Evolutionary conservation across 371 early-diverging fungal species (phyloP).

Genomic region (Mucor saturninus): DNA sequence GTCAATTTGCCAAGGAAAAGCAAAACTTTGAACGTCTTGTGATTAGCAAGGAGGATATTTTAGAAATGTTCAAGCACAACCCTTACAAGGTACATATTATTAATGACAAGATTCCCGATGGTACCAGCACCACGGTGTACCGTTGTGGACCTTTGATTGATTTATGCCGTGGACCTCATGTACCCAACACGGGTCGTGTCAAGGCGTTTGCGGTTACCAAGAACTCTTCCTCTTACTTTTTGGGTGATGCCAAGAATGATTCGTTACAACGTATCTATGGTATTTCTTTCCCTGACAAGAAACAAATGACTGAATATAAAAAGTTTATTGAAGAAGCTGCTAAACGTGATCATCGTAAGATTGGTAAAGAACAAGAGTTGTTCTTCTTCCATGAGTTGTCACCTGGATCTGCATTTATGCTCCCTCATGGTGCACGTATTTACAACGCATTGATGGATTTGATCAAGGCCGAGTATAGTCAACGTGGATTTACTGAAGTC

Average conservation of each 20-base stretch:
- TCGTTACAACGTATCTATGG: constrained; percentile 99
- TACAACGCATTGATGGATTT: constrained; percentile 94
- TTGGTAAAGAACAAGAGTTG: constrained; percentile 95
- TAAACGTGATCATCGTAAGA: constrained; percentile 98
- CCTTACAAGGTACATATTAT: constrained; percentile 96
- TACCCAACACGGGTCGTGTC: constrained; percentile 94
- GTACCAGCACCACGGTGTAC: constrained; percentile 96
- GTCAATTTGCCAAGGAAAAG: constrained; percentile 93
- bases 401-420: constrained; percentile 97
- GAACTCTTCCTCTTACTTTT: constrained; percentile 98
- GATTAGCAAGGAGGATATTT: constrained; percentile 88
- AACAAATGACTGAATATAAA: constrained; percentile 94
- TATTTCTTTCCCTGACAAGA: constrained; percentile 98
- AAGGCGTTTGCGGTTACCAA: constrained; percentile 95
- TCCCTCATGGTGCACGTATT: constrained; percentile 96
- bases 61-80: constrained; percentile 99
- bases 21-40: constrained; percentile 94
- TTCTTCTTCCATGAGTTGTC: constrained; percentile 98
- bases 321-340: constrained; percentile 95
- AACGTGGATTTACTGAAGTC: constrained; percentile 89
- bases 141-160: constrained; percentile 98
- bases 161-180: constrained; percentile 99
- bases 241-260: constrained; percentile 97
- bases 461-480: constrained; percentile 79
- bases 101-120: constrained; percentile 93